Conservation (phyloP, 148 eudicot genomes). For the Dianthus caryophyllus region DNA sequence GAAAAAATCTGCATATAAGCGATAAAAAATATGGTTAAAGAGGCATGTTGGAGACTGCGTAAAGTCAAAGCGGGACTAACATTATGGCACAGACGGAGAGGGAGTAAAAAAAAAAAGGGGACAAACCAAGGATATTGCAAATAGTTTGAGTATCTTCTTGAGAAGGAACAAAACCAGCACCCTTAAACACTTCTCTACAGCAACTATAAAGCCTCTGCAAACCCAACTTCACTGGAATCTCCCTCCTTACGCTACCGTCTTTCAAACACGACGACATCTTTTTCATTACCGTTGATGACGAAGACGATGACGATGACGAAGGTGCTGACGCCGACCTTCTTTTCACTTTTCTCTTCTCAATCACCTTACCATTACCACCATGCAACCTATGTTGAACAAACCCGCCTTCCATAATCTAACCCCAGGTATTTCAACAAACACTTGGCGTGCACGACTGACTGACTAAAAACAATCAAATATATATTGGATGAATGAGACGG, state of each 20-base stretch:
- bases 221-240: slow-evolving; percentile 17
- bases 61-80: background rate
- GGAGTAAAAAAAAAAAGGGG: background rate
- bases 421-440: slow-evolving; percentile 25
- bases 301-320: slow-evolving; percentile 9
- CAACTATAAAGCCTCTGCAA: slow-evolving; percentile 50
- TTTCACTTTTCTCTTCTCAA: slow-evolving; percentile 41
- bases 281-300: background rate
- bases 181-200: slow-evolving; percentile 55
- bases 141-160: slow-evolving; percentile 45
- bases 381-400: slow-evolving; percentile 28
- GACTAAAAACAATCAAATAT: background rate
- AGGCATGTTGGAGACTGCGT: no score
- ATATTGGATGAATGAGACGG: no score
- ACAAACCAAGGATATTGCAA: slow-evolving; percentile 52
- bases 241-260: slow-evolving; percentile 10
- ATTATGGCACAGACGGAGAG: background rate
- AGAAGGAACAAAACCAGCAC: slow-evolving; percentile 64
- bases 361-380: slow-evolving; percentile 25
- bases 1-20: no score
- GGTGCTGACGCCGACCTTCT: no score
- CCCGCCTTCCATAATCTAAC: slow-evolving; percentile 29
- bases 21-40: no score
- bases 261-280: background rate
- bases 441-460: background rate